Evolutionary conservation across 352 stramenopile species (phyloP), one percentile per base, ranked within the genome.

Genomic region (Pythium guiyangense): DNA sequence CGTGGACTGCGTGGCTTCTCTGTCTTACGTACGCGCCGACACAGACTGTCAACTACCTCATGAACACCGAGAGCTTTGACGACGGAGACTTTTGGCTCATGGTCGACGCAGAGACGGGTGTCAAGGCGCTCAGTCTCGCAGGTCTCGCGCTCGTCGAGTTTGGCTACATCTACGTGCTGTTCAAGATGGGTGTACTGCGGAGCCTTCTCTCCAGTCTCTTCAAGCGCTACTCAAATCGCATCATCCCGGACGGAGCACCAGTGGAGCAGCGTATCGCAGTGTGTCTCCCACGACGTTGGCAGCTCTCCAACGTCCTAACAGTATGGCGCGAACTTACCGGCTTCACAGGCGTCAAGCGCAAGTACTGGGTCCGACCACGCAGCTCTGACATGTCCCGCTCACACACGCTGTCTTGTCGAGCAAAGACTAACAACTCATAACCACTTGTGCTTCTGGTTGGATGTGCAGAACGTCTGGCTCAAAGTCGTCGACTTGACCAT

Each of bases 41-140:
- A n/a, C n/a, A n/a, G n/a, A n/a, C n/a, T n/a, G n/a, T n/a, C n/a
- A n/a, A n/a, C n/a, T n/a, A n/a, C 25, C 45, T 60, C 14, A 60
- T 60, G 54, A 17, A 35, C 20, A 60, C 54, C 5, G 10, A 17
- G 4, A 31, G 6, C 5, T 60, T 44, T 17, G 54, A 54, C 37
- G 45, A 47, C 12, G 44, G 54, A 2, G 31, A 46, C 3, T 60
- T 60, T 34, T 60, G 54, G 54, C 45, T 54, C 1, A 40, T 50
- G 8, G 43, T 51, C 11, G 27, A 51, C 17, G 3, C 25, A 10
- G 1, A 4, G n/a, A 3, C 29, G 25, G 15, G 17, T 6, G 18
- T 40, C 35, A 40, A 6, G 6, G 35, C 35, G 15, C 44, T 49
- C n/a, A 29, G 44, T 12, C 6, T 49, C n/a, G 15, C 25, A n/a